Evolutionary conservation across 192 early-diverging fungal genomes (phyloP).

Genomic region (Rhizophagus clarus): DNA sequence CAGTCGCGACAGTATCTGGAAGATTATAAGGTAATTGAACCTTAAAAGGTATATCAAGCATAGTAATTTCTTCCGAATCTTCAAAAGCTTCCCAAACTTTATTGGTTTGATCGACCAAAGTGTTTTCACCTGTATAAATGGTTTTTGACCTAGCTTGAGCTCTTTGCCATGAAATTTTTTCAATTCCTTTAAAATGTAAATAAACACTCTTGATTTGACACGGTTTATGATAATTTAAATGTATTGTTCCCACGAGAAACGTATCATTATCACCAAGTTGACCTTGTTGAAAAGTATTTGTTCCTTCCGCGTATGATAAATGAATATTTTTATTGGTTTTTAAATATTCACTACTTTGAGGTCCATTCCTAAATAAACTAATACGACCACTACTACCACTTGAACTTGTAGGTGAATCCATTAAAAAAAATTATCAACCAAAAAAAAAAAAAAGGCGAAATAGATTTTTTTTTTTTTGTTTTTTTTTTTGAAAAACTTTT

Average conservation of each 20-base stretch:
- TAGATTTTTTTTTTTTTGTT: too few species aligned
- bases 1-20: slow-evolving; percentile 5
- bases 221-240: slow-evolving; percentile 18
- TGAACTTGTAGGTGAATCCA: too few species aligned
- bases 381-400: neutral
- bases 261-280: slow-evolving; percentile 23
- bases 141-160: slow-evolving; percentile 25
- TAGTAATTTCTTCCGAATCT: neutral
- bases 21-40: slow-evolving; percentile 28
- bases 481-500: too few species aligned
- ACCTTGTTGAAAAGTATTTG: slow-evolving; percentile 22
- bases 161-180: slow-evolving; percentile 26
- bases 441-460: too few species aligned
- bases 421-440: too few species aligned
- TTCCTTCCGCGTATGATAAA: slow-evolving; percentile 2
- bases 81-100: slow-evolving; percentile 30
- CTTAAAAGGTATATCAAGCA: slow-evolving; percentile 27
- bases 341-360: neutral
- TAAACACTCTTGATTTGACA: slow-evolving; percentile 14
- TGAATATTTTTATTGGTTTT: slow-evolving; percentile 25
- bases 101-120: slow-evolving; percentile 10
- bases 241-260: slow-evolving; percentile 15
- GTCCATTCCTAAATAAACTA: neutral
- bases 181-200: slow-evolving; percentile 17
- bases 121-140: slow-evolving; percentile 19